Base-by-base conservation (phyloP, 2,329 filamentous ascomycete genomes). In the Stemphylium beticola region DNA sequence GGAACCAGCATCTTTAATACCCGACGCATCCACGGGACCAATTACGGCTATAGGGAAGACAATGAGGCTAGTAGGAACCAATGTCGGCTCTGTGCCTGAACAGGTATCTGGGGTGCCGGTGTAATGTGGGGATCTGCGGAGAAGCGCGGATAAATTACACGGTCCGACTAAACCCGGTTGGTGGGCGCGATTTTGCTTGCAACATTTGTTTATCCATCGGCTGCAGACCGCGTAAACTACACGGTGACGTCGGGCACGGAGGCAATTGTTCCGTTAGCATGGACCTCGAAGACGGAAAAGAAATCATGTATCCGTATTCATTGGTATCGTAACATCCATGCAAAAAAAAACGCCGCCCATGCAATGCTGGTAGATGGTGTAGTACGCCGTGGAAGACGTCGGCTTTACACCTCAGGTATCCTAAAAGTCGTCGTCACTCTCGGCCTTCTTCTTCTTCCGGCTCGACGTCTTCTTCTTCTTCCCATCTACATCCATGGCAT, bases 381-480 rank as follows among this genome's bases (percentile, higher is more conserved):
- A 10, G 9, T 2, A 29, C 2, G 26, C 1, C 26, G 26, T 10
- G 11, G 10, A 29, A 29, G 12, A 18, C 18, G 31, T n/a, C 41
- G 18, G 7, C 41, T 14, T 33, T 6, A n/a, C 31, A 11, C 10
- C 17, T 47, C 11, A 11, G 31, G n/a, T 31, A 5, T 34, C 47
- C 70, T 63, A 75, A 44, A 71, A 71, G 40, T 74, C 71, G 22
- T 75, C 72, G 29, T 75, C 73, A 37, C 74, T 73, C 32, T 75
- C 73, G 2, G 65, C 60, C 62, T 75, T 76, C 62, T 74, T 74
- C 66, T 72, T 76, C 55, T 66, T 74, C 57, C 72, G 61, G 31
- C 67, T 68, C 6, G 67, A 49, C 4, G 63, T 47, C 68, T 81
- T 82, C 64, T 74, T 78, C 69, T 79, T 81, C 55, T 78, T 76